Base-by-base conservation (phyloP, 352 stramenopile genomes). In the Phytophthora tentaculata region DNA sequence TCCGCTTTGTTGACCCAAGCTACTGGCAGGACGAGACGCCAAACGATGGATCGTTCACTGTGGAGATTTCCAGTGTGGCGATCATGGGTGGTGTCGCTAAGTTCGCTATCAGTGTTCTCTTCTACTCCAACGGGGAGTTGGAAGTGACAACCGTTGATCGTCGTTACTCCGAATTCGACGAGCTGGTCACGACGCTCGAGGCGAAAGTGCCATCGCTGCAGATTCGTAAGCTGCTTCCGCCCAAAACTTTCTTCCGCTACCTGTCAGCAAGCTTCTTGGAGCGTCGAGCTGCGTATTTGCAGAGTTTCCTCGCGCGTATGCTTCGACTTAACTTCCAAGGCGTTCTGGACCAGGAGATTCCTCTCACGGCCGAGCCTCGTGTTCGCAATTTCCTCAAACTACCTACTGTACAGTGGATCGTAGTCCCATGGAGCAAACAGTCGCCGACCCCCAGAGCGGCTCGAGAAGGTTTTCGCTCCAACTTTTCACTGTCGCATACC, bases 171-270 rank as follows among this genome's bases (percentile, higher is more conserved):
- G 87, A 95, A 41, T 95, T 95, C 55, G 69, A 88, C 28, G 73
- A 72, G 10, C 61, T 95, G 10, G 82, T 76, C 37, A 56, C 78
- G 26, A 64, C 71, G 20, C 68, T 95, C 8, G 81, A 90, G 35
- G 43, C 44, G 20, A 95, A 95, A 59, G 41, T 93, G 23, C 76
- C 76, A 16, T 65, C 73, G 5, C 56, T 95, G 45, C 62, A 76
- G 16, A 52, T 90, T 20, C 70, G 82, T 19, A 69, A 75, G 23
- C 61, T 83, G 9, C 74, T 94, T n/a, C 87, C 87, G 8, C 72
- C 79, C 7, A 95, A 95, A 56, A 93, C 87, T 1, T 69, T 95
- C 13, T 92, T 93, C 49, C 75, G 80, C 19, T 90, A 80, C 29
- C 48, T 81, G 8, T 84, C 76, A 0, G 77, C 77, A 0, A 73